Evolutionary conservation across 2,329 filamentous ascomycete genomes (phyloP), one percentile per base, ranked within the genome.

Genomic region (Fusarium torulosum): DNA sequence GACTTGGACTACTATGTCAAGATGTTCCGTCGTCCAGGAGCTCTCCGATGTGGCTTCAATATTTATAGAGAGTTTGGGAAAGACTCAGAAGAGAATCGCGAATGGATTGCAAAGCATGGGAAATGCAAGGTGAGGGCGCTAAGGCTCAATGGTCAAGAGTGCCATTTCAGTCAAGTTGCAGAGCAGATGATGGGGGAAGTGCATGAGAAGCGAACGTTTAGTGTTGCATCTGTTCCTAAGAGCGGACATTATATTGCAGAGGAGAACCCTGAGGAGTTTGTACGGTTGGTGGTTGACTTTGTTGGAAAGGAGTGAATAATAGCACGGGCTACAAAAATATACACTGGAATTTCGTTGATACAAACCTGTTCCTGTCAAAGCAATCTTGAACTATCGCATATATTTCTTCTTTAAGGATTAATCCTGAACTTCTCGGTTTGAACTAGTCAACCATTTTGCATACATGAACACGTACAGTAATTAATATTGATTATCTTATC

Each of bases 401-500:
- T 33, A 13, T 33, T 14, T 31, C 29, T 31, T 31, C 29, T 14
- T 14, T 31, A 15, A 33, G 13, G 3, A 33, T 11, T 13, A 29
- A 29, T 29, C 27, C 27, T 29, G 11, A 29, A 29, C 27, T 11
- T 29, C 27, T 29, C 11, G 27, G 27, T 29, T 27, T 29, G 27
- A 29, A 29, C 10, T 29, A 11, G 27, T 29, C 27, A 29, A 13
- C 27, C 10, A 23, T 23, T 23, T n/a, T n/a, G n/a, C n/a, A n/a
- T n/a, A n/a, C n/a, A n/a, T 33, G 14, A 33, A 33, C 14, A 33
- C 6, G 13, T 33, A 13, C 27, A 29, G 29, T 33, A 33, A 57
- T 27, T 17, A 49, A 23, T 27, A 33, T 29, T 43, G 64, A 69
- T 69, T 62, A 68, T 66, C 65, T 66, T 68, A 69, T 68, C 65